Conservation (phyloP, 2,329 filamentous ascomycete species). For the Neoascochyta sp. region DNA sequence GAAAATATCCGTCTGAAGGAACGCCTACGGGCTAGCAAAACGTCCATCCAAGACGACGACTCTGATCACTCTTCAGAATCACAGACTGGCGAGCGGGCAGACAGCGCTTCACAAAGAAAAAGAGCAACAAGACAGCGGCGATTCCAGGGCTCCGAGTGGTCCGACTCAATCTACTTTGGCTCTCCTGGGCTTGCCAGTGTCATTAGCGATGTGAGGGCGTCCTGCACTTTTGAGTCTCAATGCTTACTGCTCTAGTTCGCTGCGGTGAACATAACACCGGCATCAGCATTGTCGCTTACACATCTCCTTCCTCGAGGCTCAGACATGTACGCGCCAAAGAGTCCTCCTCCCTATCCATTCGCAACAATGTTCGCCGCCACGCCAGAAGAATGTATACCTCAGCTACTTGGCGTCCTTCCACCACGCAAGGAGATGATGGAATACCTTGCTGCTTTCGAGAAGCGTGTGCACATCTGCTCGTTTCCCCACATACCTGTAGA, state of each 20-base stretch:
- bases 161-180: constrained; percentile 50
- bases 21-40: constrained; percentile 34
- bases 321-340: constrained; percentile 42
- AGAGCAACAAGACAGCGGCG: constrained; percentile 31
- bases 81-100: constrained; percentile 15
- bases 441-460: constrained; percentile 43
- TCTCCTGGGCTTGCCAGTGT: constrained; percentile 49
- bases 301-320: constrained; percentile 42
- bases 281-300: constrained; percentile 38
- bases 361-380: constrained; percentile 42
- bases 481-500: constrained; percentile 47
- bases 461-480: constrained; percentile 43
- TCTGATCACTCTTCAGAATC: constrained; percentile 25
- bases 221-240: constrained; percentile 1
- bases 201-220: constrained; percentile 42
- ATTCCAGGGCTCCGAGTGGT: constrained; percentile 40
- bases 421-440: constrained; percentile 37
- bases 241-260: constrained; percentile 41
- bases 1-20: constrained; percentile 47
- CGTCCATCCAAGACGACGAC: constrained; percentile 39
- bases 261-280: constrained; percentile 37
- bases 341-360: constrained; percentile 44
- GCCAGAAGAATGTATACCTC: constrained; percentile 33
- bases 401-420: constrained; percentile 40
- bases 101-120: constrained; percentile 20